Percentiles rank a stretch among this genome's conserved stretches.
Conservation (phyloP, 441 rosid species). For the Erodium texanum region DNA sequence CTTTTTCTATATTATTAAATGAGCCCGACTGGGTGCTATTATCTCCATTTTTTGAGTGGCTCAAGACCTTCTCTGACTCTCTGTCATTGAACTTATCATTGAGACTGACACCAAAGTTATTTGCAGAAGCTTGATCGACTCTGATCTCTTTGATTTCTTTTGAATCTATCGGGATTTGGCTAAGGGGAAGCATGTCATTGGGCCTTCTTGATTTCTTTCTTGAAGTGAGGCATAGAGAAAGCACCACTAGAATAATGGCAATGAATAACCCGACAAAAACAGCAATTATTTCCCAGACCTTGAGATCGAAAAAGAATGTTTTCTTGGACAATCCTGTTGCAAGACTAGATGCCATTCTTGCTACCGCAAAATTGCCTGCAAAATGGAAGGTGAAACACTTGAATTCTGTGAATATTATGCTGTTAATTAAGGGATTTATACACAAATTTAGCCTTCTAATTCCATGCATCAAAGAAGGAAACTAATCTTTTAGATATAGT, state of each 20-base stretch:
- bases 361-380: conserved; percentile 31
- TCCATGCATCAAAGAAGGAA: no score
- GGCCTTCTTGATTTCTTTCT: conserved; percentile 56
- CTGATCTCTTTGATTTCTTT: conserved; percentile 88
- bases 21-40: conserved; percentile 59
- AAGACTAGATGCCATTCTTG: conserved; percentile 44
- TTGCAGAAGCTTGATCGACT: conserved; percentile 56
- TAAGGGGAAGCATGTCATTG: conserved; percentile 42
- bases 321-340: conserved; percentile 55
- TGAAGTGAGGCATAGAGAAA: conserved; percentile 51
- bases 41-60: conserved; percentile 40
- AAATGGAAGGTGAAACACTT: no score
- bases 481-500: no score
- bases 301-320: conserved; percentile 49
- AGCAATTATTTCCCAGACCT: conserved; percentile 68
- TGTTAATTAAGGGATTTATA: no score
- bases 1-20: conserved; percentile 43
- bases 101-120: conserved; percentile 51
- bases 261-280: conserved; percentile 55
- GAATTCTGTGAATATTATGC: no score
- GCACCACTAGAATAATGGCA: conserved; percentile 45
- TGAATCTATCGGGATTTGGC: conserved; percentile 64
- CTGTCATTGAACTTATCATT: conserved; percentile 54
- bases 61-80: conserved; percentile 63
- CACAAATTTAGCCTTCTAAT: no score